phyloP scores from a whole-genome alignment of 2,329 filamentous ascomycete genomes.

The Ascochyta fabae region DNA sequence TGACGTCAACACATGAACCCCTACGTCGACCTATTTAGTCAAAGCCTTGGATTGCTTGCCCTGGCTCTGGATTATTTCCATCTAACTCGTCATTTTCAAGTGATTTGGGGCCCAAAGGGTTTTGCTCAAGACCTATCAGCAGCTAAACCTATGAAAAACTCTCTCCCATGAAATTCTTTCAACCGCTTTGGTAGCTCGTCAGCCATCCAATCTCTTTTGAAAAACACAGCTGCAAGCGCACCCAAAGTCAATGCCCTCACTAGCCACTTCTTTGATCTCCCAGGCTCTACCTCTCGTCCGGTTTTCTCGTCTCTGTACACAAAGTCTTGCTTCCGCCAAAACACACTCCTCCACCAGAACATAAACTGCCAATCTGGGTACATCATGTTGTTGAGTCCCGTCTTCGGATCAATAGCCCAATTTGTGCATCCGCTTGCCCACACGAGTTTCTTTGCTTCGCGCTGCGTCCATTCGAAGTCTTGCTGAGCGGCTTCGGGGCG shows the following conservation, averaged over 20 bases:
- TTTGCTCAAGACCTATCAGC: not conserved
- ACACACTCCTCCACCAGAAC: constrained; percentile 58
- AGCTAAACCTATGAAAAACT: no score
- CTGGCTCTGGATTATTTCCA: no score
- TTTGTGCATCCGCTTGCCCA: constrained; percentile 59
- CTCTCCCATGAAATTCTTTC: constrained; percentile 3
- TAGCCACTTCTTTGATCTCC: constrained; percentile 13
- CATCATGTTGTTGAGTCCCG: constrained; percentile 59
- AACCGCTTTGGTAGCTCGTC: constrained; percentile 22
- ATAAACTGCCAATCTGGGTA: constrained; percentile 60
- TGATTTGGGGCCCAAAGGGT: not conserved
- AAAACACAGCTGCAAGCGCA: constrained; percentile 20
- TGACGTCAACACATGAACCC: no score
- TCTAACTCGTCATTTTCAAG: not conserved
- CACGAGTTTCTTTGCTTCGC: constrained; percentile 53
- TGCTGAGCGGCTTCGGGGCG: constrained; percentile 43
- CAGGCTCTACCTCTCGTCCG: constrained; percentile 26
- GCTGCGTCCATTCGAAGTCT: constrained; percentile 52
- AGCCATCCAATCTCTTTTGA: constrained; percentile 24
- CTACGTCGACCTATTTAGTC: no score
- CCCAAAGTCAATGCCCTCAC: constrained; percentile 16
- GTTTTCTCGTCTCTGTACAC: constrained; percentile 35
- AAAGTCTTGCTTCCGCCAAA: constrained; percentile 51
- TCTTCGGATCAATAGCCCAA: constrained; percentile 59
- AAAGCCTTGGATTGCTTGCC: no score